Evolutionary conservation across 2,329 filamentous ascomycete species (phyloP), one percentile per base, ranked within the genome.

Genomic region (Neoarthrinium moseri): DNA sequence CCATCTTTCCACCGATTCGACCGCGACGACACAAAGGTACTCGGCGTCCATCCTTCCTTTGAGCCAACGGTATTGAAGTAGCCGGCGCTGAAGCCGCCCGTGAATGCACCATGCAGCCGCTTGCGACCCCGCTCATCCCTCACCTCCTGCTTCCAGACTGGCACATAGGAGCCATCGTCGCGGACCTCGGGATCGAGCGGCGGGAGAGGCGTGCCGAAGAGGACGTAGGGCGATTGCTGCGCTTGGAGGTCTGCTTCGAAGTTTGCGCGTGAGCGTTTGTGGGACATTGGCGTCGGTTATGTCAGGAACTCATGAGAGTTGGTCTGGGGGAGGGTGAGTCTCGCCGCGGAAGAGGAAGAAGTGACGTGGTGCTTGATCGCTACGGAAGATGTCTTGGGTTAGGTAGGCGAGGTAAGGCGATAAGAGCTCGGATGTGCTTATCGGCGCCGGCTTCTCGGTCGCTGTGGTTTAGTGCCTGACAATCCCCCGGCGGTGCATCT

Each of bases 61-160:
- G 92, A 96, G 43, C 94, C 94, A 56, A 97, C 94, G 5, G 91
- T 96, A 65, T 99, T 99, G 72, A 94, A 97, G 70, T 97, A 96
- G 56, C 94, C 94, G 73, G 94, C 94, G 73, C 91, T 96, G 72
- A 88, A 99, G 23, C 94, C 94, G 56, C 94, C 94, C 1, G 91
- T 96, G 62, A 99, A 99, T 51, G 94, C 94, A 52, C 94, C 94
- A 67, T 99, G 94, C 4, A 99, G 77, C 44, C 94, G 83, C 68
- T 95, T 92, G 56, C 91, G 78, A 13, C 94, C 94, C 54, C 84
- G 84, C 62, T 96, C 94, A 68, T 99, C 94, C 48, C 87, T 88
- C 64, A 95, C 91, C 63, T 96, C 92, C 73, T 99, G 94, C 72
- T 97, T 96, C 91, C 94, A 97, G n/a, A 96, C 70, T 0, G 94